A percentile compares a stretch with the other conserved stretches of the same genome.
These are phyloP conservation scores for Diutina mesorugosa DNA, from an alignment of 1,139 yeast genomes.

Conservation along the genomic window DNA sequence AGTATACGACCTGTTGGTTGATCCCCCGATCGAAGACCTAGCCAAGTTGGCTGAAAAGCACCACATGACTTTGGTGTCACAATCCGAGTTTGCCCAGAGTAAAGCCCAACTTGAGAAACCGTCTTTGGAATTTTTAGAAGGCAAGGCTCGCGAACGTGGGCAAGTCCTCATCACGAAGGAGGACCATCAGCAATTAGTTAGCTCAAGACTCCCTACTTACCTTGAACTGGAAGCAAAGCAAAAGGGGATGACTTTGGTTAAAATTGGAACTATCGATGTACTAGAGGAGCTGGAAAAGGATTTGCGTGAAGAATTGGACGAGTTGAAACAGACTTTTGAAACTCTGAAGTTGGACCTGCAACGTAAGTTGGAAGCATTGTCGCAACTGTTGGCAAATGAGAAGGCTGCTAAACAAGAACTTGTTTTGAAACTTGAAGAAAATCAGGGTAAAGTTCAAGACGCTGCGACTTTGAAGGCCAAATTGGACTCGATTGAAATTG, in stretches of 20 bases:
- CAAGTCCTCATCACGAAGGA: not conserved
- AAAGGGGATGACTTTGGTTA: not conserved
- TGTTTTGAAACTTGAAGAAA: not conserved
- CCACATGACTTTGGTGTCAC: not conserved
- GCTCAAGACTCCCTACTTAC: not conserved
- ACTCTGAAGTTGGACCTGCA: not conserved
- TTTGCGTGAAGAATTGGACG: not conserved
- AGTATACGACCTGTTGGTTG: not conserved
- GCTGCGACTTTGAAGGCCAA: not conserved
- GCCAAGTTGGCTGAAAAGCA: constrained; percentile 2
- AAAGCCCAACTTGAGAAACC: not conserved
- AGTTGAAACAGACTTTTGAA: not conserved
- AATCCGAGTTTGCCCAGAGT: not conserved
- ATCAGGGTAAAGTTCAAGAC: not conserved
- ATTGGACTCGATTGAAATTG: not conserved
- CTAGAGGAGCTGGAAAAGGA: not conserved
- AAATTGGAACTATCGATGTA: not conserved
- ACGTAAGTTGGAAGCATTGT: not conserved
- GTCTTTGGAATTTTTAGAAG: constrained; percentile 3
- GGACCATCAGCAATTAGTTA: constrained; percentile 1
- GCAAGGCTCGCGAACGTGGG: not conserved
- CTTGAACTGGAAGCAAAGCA: not conserved
- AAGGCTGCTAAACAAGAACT: not conserved
- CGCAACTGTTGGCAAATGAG: not conserved
- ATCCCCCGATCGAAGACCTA: constrained; percentile 1